phyloP scores from a whole-genome alignment of 768 basidiomycete species.

The Lenzites betulinus region DNA sequence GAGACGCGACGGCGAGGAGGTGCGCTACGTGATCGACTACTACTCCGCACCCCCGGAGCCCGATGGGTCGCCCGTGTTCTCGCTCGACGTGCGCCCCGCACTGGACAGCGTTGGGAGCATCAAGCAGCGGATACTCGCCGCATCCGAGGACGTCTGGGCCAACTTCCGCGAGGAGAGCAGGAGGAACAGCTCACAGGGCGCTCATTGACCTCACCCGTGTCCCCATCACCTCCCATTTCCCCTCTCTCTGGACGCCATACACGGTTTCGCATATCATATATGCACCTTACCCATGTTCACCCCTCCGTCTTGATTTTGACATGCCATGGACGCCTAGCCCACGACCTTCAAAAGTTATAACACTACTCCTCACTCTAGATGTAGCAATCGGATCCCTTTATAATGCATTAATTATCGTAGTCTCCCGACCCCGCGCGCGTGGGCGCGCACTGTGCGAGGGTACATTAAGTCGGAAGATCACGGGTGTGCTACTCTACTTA shows the following conservation, averaged over 20 bases:
- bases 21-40: slow-evolving; percentile 98
- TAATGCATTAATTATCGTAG: slow-evolving; percentile 21
- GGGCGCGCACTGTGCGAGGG: slow-evolving; percentile 4
- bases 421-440: neutral
- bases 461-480: slow-evolving; percentile 4
- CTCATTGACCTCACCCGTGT: neutral
- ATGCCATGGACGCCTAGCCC: neutral
- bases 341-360: slow-evolving; percentile 6
- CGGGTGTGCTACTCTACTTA: slow-evolving; percentile 15
- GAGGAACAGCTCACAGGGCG: slow-evolving; percentile 15
- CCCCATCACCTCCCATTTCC: neutral
- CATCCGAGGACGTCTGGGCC: slow-evolving; percentile 71
- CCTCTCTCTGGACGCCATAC: neutral
- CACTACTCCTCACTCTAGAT: neutral
- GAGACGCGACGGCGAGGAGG: slow-evolving; percentile 76
- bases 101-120: slow-evolving; percentile 82
- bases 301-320: neutral
- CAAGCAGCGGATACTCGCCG: slow-evolving; percentile 62
- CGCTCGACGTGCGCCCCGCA: slow-evolving; percentile 93
- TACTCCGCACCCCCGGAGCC: slow-evolving; percentile 89
- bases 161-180: slow-evolving; percentile 30
- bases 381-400: slow-evolving; percentile 9
- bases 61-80: slow-evolving; percentile 93
- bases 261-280: neutral
- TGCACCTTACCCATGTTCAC: neutral